Base-by-base conservation (phyloP, 2,329 filamentous ascomycete genomes). In the Penicillium sp. region DNA sequence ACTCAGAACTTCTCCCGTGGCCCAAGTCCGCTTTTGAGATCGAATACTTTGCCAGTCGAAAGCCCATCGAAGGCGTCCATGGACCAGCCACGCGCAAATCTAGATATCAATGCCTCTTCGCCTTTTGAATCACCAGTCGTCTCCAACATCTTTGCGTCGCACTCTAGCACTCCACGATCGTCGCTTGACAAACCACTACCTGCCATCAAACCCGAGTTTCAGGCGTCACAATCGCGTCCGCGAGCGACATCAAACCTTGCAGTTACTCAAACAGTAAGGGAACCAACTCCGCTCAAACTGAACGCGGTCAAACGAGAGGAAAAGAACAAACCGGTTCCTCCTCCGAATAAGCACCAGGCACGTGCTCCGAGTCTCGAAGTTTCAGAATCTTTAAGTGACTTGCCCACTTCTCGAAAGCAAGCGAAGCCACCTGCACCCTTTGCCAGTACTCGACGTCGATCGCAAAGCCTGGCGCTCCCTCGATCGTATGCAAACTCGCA, bases 1-100 rank as follows among this genome's bases (percentile, higher is more conserved):
- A 69, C 63, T 6, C 71, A 72, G 18, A 73, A 69, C 51, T 59
- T 73, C n/a, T 70, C 72, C 5, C 69, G 64, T 13, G 64, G 64
- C 1, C 66, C 68, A 11, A 69, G 66, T 52, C 63, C 70, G 22
- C 53, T 72, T 19, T 60, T 69, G 27, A 69, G 65, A 59, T 50
- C 69, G 63, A 62, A 69, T 58, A 57, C 43, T 51, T 51, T 64
- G 40, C 62, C 62, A 39, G 35, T 58, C 31, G 65, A 68, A 10
- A 66, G 57, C n/a, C 54, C 58, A 10, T 58, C 62, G 3, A 64
- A 60, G n/a, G 55, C 59, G 50, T 55, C 46, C 2, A 22, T 50
- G 13, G 51, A 60, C 47, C 41, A 59, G n/a, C 41, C 60, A 44
- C 50, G 27, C 44, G 22, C 52, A 50, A 31, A 51, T 50, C 50